Conservation (phyloP, 345 rosid species). For the Turritis glabra region DNA sequence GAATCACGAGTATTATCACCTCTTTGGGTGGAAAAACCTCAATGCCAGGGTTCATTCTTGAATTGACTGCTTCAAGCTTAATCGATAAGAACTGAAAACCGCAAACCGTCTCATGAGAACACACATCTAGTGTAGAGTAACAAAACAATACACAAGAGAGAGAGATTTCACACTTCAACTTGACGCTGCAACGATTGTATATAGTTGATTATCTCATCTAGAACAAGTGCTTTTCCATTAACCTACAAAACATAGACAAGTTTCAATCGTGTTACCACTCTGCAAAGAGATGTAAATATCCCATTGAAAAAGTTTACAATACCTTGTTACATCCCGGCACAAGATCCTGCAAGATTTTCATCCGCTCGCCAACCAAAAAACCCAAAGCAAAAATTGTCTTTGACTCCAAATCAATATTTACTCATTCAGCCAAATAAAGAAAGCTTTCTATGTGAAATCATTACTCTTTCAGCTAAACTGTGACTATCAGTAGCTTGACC, state of each 20-base stretch:
- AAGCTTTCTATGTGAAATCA: background rate
- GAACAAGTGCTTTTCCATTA: slow-evolving; percentile 86
- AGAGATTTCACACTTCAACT: slow-evolving; percentile 72
- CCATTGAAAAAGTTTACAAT: slow-evolving; percentile 1
- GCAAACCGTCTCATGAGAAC: background rate
- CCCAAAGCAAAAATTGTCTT: background rate
- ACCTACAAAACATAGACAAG: slow-evolving; percentile 48
- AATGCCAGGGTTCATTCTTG: slow-evolving; percentile 61
- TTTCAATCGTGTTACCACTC: background rate
- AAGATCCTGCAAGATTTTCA: slow-evolving; percentile 90
- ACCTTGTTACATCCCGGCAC: slow-evolving; percentile 96
- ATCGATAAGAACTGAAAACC: slow-evolving; percentile 76
- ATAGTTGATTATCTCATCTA: slow-evolving; percentile 92
- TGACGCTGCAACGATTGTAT: slow-evolving; percentile 85
- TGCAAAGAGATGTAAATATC: background rate
- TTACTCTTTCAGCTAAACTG: slow-evolving; percentile 96
- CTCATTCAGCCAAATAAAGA: slow-evolving; percentile 2
- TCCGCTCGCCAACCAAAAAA: slow-evolving; percentile 73
- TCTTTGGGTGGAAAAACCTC: slow-evolving; percentile 78
- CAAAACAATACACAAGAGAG: background rate
- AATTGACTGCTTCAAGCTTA: slow-evolving; percentile 89
- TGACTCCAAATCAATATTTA: background rate
- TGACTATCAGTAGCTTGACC: slow-evolving; percentile 99
- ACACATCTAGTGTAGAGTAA: background rate
- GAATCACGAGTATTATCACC: slow-evolving; percentile 34